These are phyloP conservation scores for Lithospermum erythrorhizon DNA, from an alignment of 257 asterid species.

Conservation along the genomic window DNA sequence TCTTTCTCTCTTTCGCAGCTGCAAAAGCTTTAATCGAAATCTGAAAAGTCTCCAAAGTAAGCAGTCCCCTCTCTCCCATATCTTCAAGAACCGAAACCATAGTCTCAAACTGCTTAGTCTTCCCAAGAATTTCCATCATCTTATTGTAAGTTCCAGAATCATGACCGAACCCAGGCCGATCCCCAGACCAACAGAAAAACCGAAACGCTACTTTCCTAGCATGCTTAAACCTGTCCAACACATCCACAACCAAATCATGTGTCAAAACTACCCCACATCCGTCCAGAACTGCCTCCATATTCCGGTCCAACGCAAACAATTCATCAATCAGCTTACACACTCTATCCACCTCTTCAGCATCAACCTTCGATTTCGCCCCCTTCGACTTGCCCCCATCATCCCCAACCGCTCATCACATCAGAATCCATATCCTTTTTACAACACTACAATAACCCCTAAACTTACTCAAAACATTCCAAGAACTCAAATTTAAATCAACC, in stretches of 20 bases:
- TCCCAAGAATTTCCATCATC: conserved; percentile 66
- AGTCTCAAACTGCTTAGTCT: conserved; percentile 86
- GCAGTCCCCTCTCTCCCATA: conserved; percentile 76
- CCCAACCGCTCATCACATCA: conserved; percentile 25
- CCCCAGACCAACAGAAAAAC: conserved; percentile 70
- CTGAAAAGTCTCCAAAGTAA: conserved; percentile 50
- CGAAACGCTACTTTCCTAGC: conserved; percentile 87
- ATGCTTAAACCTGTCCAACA: conserved; percentile 61
- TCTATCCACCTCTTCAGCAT: conserved; percentile 49
- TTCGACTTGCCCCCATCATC: conserved; percentile 17
- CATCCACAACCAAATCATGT: conserved; percentile 64
- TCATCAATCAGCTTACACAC: conserved; percentile 70
- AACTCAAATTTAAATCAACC: not conserved
- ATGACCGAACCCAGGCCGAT: conserved; percentile 43
- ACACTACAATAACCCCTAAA: conserved; percentile 30
- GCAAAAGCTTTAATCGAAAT: conserved; percentile 62
- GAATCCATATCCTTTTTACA: conserved; percentile 16
- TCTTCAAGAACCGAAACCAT: conserved; percentile 70
- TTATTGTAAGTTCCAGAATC: conserved; percentile 59
- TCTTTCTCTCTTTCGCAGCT: conserved; percentile 77
- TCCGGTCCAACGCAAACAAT: conserved; percentile 66
- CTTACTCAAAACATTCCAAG: conserved; percentile 1
- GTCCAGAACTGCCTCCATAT: conserved; percentile 83
- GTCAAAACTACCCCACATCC: conserved; percentile 50
- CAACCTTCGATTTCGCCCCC: conserved; percentile 26